These are phyloP conservation scores for Herpetomonas tarakana DNA, from an alignment of 208 protist species.

Conservation along the genomic window DNA sequence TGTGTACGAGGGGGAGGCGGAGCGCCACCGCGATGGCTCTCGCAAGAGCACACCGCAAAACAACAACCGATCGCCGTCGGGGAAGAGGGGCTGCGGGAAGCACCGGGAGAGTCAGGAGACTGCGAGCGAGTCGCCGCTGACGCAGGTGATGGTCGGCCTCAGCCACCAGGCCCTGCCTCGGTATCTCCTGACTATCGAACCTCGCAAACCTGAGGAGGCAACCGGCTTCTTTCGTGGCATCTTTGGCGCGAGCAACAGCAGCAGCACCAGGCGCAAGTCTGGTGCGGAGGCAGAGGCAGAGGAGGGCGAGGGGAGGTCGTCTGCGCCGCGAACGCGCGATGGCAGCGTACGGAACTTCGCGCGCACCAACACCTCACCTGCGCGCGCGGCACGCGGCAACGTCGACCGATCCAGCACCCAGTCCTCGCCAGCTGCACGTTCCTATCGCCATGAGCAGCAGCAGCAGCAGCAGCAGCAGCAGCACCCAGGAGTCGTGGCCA, in stretches of 20 bases:
- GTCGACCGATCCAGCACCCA: too few relatives aligned
- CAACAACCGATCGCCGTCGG: too few relatives aligned
- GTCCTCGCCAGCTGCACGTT: too few relatives aligned
- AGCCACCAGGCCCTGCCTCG: constrained; percentile 71
- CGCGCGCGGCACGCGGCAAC: too few relatives aligned
- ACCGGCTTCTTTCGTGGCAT: background rate
- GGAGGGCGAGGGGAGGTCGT: background rate
- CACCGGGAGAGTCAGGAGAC: background rate
- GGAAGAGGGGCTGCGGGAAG: too few relatives aligned
- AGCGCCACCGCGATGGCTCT: too few relatives aligned
- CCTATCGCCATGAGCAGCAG: too few relatives aligned
- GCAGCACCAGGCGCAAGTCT: background rate
- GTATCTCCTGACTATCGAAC: constrained; percentile 50
- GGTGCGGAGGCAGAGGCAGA: background rate
- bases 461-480: too few relatives aligned
- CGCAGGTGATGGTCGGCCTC: constrained; percentile 36
- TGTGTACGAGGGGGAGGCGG: too few relatives aligned
- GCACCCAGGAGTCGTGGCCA: too few relatives aligned
- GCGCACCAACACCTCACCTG: background rate
- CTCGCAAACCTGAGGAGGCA: constrained; percentile 1
- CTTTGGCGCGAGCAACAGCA: background rate
- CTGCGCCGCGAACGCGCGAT: background rate
- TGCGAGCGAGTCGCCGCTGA: constrained; percentile 9
- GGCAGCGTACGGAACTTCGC: background rate
- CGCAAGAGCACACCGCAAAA: constrained; percentile 7